Percentiles rank a stretch among this genome's conserved stretches.
Evolutionary conservation across 495 filamentous ascomycete species (phyloP).

Genomic region (Coniosporium apollinis): DNA sequence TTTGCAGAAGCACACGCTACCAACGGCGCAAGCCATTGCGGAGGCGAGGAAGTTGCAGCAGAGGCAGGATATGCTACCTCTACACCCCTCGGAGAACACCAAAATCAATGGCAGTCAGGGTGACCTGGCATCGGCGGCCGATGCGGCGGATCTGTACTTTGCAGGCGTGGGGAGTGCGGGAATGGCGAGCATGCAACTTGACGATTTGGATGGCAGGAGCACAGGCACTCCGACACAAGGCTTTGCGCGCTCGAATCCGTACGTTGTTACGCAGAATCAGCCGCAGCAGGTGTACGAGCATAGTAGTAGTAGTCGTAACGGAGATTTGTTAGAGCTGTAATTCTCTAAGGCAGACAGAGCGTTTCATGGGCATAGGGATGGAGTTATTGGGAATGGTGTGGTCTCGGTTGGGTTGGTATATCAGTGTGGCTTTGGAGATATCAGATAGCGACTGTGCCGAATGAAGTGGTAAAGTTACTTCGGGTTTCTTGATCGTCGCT

Average conservation of each 20-base stretch:
- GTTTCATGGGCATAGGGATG: no score
- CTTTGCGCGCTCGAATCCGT: conserved; percentile 20
- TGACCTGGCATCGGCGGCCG: conserved; percentile 51
- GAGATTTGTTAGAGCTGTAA: conserved; percentile 32
- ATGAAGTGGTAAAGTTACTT: no score
- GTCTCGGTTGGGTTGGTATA: no score
- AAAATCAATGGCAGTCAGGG: conserved; percentile 13
- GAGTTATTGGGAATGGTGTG: no score
- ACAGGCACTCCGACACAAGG: conserved; percentile 21
- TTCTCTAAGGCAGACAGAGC: no score
- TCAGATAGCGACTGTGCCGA: no score
- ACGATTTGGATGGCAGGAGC: conserved; percentile 29
- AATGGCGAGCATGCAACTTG: conserved; percentile 50
- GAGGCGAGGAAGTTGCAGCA: no score
- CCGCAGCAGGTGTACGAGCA: conserved; percentile 42
- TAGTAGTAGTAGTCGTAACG: conserved; percentile 32
- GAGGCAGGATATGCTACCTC: no score
- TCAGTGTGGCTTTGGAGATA: no score
- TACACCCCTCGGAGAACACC: no score
- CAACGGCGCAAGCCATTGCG: conserved; percentile 24
- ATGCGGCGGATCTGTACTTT: conserved; percentile 77
- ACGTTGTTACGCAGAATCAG: conserved; percentile 53
- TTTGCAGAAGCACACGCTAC: conserved; percentile 50
- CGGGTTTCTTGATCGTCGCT: no score
- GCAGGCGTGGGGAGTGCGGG: conserved; percentile 50